Evolutionary conservation across 805 yeast species (phyloP).

Genomic region (Metschnikowia amazonensis): DNA sequence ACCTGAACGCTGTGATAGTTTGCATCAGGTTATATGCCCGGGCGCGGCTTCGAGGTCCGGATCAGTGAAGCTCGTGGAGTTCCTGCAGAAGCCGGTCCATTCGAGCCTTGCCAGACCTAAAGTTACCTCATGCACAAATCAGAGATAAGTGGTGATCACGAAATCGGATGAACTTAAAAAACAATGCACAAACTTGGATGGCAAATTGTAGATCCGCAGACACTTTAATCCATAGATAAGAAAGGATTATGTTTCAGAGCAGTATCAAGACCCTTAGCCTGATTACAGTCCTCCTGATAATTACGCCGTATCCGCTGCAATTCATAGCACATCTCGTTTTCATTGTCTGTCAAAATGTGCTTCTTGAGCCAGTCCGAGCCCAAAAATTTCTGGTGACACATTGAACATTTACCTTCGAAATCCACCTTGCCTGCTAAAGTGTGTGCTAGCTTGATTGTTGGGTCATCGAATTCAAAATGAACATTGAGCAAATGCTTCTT

Average conservation of each 20-base stretch:
- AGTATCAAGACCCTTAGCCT: neutral
- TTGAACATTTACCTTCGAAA: conserved; percentile 33
- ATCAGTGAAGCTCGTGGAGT: neutral
- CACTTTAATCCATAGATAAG: neutral
- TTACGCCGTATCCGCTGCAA: conserved; percentile 10
- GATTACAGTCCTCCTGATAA: conserved; percentile 1
- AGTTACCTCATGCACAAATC: neutral
- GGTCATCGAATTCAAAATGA: conserved; percentile 42
- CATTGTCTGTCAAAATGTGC: conserved; percentile 40
- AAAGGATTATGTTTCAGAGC: neutral
- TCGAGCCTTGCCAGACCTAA: neutral
- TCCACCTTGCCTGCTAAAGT: conserved; percentile 42
- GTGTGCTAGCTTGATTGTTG: conserved; percentile 36
- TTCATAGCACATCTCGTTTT: conserved; percentile 4
- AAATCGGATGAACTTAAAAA: no score
- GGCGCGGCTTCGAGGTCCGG: neutral
- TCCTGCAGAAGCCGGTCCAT: neutral
- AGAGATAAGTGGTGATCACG: neutral
- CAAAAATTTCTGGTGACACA: conserved; percentile 46
- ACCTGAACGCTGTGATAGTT: neutral
- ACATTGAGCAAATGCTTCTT: conserved; percentile 42
- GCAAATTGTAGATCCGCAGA: neutral
- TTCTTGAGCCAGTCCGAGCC: conserved; percentile 55
- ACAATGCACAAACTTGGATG: no score
- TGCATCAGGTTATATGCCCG: neutral